Evolutionary conservation across 306 rosid genomes (phyloP), one percentile per base, ranked within the genome.

Genomic region (Vachellia collinsii): DNA sequence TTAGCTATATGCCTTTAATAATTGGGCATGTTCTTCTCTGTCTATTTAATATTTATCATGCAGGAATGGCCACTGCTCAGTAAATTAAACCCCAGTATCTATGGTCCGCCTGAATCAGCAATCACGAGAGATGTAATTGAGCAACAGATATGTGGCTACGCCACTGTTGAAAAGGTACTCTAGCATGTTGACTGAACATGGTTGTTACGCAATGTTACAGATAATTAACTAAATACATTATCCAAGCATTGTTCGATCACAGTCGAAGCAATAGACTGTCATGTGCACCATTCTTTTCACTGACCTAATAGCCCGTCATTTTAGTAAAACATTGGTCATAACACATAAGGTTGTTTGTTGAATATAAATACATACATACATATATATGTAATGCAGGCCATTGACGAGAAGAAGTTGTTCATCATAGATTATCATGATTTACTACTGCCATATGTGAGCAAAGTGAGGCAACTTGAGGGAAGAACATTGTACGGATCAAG

Each of bases 41-140:
- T 46, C 29, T 9, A 43, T 53, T 62, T 56, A 7, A 56, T 56
- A 23, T 59, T 4, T 23, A 47, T 70, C 41, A 47, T 81, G 66
- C 43, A 82, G 82, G 90, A 89, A 70, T 88, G 92, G 92, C 94
- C 85, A 20, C 39, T 83, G 39, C 61, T 66, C 41, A 87, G 90
- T 53, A 84, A 82, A 61, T 22, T 87, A 43, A 82, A 87, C 7
- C 79, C 94, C 20, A 41, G 77, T 41, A 37, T 85, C 11, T 88
- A 86, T 41, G 92, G 94, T 53, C 44, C 89, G 10, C 78, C 78
- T 74, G 84, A 86, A 71, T 90, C 94, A 72, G 89, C 89, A 53
- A 81, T 90, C 64, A 88, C 92, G 0, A 79, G 53, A 42, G 86
- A 88, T 76, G 70, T 84, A 41, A 50, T 90, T 7, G 85, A 86